Base-by-base conservation (phyloP, 352 stramenopile genomes). In the Globisporangium perplexum region DNA sequence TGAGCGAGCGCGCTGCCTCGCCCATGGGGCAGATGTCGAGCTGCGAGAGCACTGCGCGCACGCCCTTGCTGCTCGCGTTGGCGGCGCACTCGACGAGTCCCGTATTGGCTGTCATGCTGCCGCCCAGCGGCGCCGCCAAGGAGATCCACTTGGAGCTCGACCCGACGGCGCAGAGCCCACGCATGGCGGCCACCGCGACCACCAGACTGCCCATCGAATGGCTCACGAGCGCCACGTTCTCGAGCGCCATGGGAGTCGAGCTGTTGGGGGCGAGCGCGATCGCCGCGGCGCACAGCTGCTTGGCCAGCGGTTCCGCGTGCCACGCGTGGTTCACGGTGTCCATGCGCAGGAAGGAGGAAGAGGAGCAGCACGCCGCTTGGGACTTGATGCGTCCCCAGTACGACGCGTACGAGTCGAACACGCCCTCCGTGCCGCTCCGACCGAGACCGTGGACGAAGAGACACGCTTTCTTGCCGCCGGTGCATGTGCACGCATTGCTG, bases 121-220 rank as follows among this genome's bases (percentile, higher is more conserved):
- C 66, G 17, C 45, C 26, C 18, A 82, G 64, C 1, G 71, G 71
- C 0, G 58, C 69, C 44, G 67, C 22, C 15, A 82, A 55, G 1
- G 69, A 66, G 30, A 78, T 68, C 71, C 71, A 82, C 47, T 72
- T 74, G 49, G 68, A 66, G 18, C 53, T 62, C 0, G 24, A 18
- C 14, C 60, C 55, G 46, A 82, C 58, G 11, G 31, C 39, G 51
- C 71, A 82, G 31, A 65, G 54, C n/a, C 55, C 48, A 7, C 50
- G 52, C 26, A 70, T 55, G 2, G 71, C 22, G 0, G 64, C 64
- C 4, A 56, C 49, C 5, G 66, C 66, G 8, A 72, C 53, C 46
- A 74, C 63, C 20, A 82, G 41, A 38, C 70, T 75, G 5, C 68
- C 71, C 33, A 69, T 69, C 49, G 71, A 82, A 43, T 38, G 33